Base-by-base conservation (phyloP, 2,329 filamentous ascomycete species). In the Pseudogymnoascus sp. region DNA sequence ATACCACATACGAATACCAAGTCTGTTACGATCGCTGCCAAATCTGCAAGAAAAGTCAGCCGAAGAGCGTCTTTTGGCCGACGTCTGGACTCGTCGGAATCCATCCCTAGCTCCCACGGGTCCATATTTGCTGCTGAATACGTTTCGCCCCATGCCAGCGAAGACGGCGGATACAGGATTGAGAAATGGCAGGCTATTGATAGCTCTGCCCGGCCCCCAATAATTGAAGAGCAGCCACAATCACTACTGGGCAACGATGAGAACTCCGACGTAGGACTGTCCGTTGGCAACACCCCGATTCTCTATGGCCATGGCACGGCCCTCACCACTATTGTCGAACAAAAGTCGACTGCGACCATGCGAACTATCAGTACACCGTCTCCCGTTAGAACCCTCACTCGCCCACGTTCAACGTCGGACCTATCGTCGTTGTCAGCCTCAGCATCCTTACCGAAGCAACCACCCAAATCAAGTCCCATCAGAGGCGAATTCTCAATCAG, bases 241-340 rank as follows among this genome's bases (percentile, higher is more conserved):
- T 35, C 59, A 18, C 65, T 69, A 57, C 66, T 70, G 59, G 62
- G 68, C 7, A 65, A 68, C 37, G 67, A 68, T 2, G 70, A 71
- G 18, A 72, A 71, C 1, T 70, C 70, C 1, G 64, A 70, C n/a
- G 69, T 68, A 4, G 65, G 63, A 5, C n/a, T 38, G 6, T 9
- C 57, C 65, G 70, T 60, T 43, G 60, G 60, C 36, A 70, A 70
- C 57, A 71, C 69, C 1, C 70, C 68, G 3, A 75, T 77, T 64
- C 65, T 72, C 2, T 77, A 77, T 63, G 75, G 75, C 18, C 68
- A 71, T 61, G 75, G 75, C 18, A 77, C 75, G 3, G 67, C 72
- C 28, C 70, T 77, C 1, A 68, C 71, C 18, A 74, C 75, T 12
- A 77, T 77, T 64, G 67, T 70, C n/a, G 75, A 77, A 67, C 72